These are phyloP conservation scores for Pseudogymnoascus sp. DNA, from an alignment of 2,329 filamentous ascomycete genomes.

Conservation along the genomic window DNA sequence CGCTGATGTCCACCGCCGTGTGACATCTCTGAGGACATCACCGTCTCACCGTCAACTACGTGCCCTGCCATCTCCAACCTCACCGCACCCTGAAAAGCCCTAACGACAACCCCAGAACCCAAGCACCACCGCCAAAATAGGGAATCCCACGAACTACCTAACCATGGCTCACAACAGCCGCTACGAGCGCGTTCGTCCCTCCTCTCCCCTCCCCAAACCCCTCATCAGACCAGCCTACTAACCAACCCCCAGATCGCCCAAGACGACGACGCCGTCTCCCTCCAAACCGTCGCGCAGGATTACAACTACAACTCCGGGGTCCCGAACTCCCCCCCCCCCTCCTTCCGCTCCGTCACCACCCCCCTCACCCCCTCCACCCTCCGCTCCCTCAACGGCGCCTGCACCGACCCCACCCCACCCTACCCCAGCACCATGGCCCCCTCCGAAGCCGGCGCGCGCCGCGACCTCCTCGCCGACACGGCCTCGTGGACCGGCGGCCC, in stretches of 20 bases:
- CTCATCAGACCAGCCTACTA: background rate
- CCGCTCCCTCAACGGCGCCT: background rate
- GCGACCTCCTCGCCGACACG: background rate
- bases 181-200: background rate
- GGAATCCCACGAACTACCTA: background rate
- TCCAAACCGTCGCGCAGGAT: background rate
- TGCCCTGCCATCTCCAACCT: background rate
- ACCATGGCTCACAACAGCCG: conserved; percentile 5
- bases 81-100: background rate
- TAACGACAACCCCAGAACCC: background rate
- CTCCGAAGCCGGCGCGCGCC: background rate
- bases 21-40: background rate
- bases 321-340: conserved; percentile 4
- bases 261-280: conserved; percentile 8
- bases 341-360: conserved; percentile 9
- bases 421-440: background rate
- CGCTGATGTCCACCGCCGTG: background rate
- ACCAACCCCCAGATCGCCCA: background rate
- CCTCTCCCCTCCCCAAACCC: background rate
- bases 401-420: background rate
- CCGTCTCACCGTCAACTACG: background rate
- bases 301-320: conserved; percentile 8
- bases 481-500: background rate
- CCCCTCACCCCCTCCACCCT: background rate
- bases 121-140: background rate